Percentiles rank a stretch among this genome's conserved stretches.
These are phyloP conservation scores for Thalassiosira hispida DNA, from an alignment of 352 stramenopile genomes.

Conservation along the genomic window DNA sequence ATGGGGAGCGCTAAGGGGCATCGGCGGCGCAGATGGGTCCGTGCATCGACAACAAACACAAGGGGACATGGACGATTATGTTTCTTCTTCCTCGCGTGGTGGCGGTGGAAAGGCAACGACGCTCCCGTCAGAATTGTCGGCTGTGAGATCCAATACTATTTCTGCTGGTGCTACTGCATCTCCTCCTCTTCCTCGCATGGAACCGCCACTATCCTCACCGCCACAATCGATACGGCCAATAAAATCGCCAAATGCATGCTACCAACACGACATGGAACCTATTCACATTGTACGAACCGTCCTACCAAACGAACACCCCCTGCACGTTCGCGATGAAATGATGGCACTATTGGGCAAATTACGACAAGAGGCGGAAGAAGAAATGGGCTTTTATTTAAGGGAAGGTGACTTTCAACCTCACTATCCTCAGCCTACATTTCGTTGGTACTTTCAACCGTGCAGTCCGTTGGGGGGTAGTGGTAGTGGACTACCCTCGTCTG, in stretches of 20 bases:
- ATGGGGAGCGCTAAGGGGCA: slow-evolving; percentile 1
- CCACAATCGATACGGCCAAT: background rate
- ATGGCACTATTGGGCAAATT: slow-evolving; percentile 51
- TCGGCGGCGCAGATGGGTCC: background rate
- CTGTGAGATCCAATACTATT: background rate
- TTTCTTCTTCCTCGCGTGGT: slow-evolving; percentile 13
- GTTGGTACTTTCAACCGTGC: slow-evolving; percentile 79
- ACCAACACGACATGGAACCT: slow-evolving; percentile 52
- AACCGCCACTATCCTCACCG: background rate
- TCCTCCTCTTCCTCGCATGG: background rate
- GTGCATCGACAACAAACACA: background rate
- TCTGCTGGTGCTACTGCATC: background rate
- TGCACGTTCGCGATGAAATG: slow-evolving; percentile 66
- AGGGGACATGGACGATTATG: background rate
- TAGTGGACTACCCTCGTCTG: no score
- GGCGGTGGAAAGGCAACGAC: slow-evolving; percentile 24
- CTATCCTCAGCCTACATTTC: slow-evolving; percentile 50
- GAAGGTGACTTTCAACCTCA: background rate
- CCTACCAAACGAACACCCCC: slow-evolving; percentile 63
- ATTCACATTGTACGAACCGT: slow-evolving; percentile 78
- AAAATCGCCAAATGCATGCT: background rate
- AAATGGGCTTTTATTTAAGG: slow-evolving; percentile 36
- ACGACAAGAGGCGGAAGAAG: slow-evolving; percentile 37
- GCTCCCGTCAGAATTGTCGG: slow-evolving; percentile 23
- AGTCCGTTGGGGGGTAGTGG: slow-evolving; percentile 37